Base-by-base conservation (phyloP, 2,329 filamentous ascomycete genomes). In the Aspergillus eucalypticola region DNA sequence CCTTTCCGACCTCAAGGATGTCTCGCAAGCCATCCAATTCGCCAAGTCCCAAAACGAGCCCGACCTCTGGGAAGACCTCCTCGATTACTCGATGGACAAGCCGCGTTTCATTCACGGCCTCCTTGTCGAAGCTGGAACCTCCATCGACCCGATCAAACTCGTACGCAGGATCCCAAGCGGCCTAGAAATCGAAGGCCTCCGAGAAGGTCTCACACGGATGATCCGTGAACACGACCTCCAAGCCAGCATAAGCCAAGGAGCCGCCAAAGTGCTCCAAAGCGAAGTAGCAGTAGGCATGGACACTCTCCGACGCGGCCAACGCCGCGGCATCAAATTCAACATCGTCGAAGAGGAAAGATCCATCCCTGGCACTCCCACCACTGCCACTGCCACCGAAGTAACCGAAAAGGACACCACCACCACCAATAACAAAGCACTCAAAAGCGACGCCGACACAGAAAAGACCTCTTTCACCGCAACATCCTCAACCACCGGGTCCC, bases 61-160 rank as follows among this genome's bases (percentile, higher is more conserved):
- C 0, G 93, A 97, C 67, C 83, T 99, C 0, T 99, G 95, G 95
- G 90, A 96, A 65, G 93, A 98, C 70, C 83, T 99, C 7, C 85
- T 99, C 5, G 88, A 94, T 67, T 98, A 98, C 75, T 94, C 90
- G 62, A 98, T 99, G 95, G 92, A 97, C 78, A 96, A 97, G 72
- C 95, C 95, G 0, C 87, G 87, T 42, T 99, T 99, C 78, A 98
- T 99, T 66, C 89, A 91, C 11, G 93, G 91, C 0, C 81, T 99
- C 3, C 85, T 99, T 0, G 92, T 96, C 70, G 92, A 98, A 78
- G 94, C 96, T 1, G 95, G 95, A 38, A 98, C 93, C 0, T 87
- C 92, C 1, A 95, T 99, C 70, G 89, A 98, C 70, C 95, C 95
- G 0, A 94, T 98, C 63, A 90, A 89, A 15, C 85, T 99, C 3